These are phyloP conservation scores for Zalaria obscura DNA, from an alignment of 2,329 filamentous ascomycete genomes.

Conservation along the genomic window DNA sequence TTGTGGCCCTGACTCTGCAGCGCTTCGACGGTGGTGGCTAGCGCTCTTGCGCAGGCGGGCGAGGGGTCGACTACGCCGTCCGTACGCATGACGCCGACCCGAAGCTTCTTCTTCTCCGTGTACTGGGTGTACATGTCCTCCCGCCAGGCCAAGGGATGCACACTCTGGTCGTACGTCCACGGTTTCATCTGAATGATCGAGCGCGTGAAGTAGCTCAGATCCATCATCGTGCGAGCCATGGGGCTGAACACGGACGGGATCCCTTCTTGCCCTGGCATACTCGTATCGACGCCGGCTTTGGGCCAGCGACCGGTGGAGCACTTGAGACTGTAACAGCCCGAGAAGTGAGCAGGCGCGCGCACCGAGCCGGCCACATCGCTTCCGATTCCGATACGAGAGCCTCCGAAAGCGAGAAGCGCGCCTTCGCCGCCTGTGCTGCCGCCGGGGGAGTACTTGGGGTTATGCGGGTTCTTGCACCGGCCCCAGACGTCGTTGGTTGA, in stretches of 20 bases:
- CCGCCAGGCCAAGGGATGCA: slow-evolving; percentile 75
- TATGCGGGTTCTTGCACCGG: slow-evolving; percentile 68
- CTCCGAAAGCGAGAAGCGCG: slow-evolving; percentile 66
- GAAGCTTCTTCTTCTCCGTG: slow-evolving; percentile 46
- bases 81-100: slow-evolving; percentile 63
- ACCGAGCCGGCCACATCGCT: slow-evolving; percentile 87
- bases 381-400: slow-evolving; percentile 75
- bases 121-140: slow-evolving; percentile 48
- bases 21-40: slow-evolving; percentile 56
- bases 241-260: slow-evolving; percentile 81
- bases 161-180: slow-evolving; percentile 77
- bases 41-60: slow-evolving; percentile 66
- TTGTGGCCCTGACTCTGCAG: slow-evolving; percentile 62
- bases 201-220: slow-evolving; percentile 72
- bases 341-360: slow-evolving; percentile 74
- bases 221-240: slow-evolving; percentile 75
- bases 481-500: slow-evolving; percentile 74
- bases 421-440: slow-evolving; percentile 79
- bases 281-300: slow-evolving; percentile 68
- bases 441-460: slow-evolving; percentile 69
- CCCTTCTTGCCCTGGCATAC: slow-evolving; percentile 86
- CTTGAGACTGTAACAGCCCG: slow-evolving; percentile 72
- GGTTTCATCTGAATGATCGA: slow-evolving; percentile 67
- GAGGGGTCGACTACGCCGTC: slow-evolving; percentile 67
- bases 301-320: slow-evolving; percentile 88